Conservation (phyloP, 208 protist species). For the Leishmania braziliensis region DNA sequence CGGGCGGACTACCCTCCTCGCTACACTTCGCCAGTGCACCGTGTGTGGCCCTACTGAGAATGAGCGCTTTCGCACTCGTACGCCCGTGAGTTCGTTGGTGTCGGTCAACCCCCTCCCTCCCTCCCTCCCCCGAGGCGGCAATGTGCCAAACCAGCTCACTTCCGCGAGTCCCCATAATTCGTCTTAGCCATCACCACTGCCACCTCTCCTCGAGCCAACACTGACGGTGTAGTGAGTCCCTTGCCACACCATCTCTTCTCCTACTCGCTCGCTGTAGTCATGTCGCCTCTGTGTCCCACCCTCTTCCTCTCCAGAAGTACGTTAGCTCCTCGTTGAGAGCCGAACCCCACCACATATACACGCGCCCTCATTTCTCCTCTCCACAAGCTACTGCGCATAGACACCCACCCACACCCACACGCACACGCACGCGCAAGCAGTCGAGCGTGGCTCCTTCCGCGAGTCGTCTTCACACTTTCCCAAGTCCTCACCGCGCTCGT, state of each 20-base stretch:
- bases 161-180: background rate
- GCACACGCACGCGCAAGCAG: background rate
- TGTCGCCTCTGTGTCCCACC: background rate
- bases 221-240: background rate
- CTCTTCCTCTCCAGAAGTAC: background rate
- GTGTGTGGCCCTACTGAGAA: background rate
- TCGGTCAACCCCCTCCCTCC: background rate
- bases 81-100: background rate
- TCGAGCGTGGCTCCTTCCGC: background rate
- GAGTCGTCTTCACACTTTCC: background rate
- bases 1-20: background rate
- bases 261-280: background rate
- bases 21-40: background rate
- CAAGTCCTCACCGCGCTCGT: background rate
- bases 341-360: background rate
- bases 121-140: background rate
- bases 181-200: background rate
- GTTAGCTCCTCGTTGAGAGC: background rate
- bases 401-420: background rate
- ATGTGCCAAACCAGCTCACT: background rate
- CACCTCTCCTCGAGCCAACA: background rate
- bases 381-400: background rate
- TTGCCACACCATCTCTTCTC: background rate
- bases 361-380: background rate
- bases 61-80: background rate